A percentile compares a stretch with the other conserved stretches of the same genome.
phyloP scores from a whole-genome alignment of 768 basidiomycete species.

The Agrocybe pediades region DNA sequence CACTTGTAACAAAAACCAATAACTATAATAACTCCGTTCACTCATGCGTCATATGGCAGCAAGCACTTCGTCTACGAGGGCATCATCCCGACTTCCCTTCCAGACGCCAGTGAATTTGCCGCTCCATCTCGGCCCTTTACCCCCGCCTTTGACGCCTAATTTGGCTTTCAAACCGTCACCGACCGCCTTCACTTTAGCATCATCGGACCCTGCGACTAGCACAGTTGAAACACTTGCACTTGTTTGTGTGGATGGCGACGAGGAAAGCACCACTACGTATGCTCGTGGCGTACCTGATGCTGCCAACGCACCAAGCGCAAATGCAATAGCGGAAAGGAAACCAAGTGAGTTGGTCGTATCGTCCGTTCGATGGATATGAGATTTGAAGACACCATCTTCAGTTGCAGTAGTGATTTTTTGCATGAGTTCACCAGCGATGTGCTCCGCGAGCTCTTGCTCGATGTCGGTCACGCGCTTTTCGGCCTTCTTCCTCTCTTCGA shows the following conservation, averaged over 20 bases:
- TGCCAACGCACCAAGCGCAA: slow-evolving; percentile 37
- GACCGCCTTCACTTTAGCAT: slow-evolving; percentile 55
- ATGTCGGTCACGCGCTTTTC: slow-evolving; percentile 72
- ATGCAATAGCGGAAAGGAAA: slow-evolving; percentile 60
- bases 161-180: slow-evolving; percentile 61
- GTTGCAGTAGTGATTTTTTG: slow-evolving; percentile 17
- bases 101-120: slow-evolving; percentile 72
- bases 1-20: neutral
- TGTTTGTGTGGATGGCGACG: slow-evolving; percentile 61
- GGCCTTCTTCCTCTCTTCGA: slow-evolving; percentile 65
- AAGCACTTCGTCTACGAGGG: slow-evolving; percentile 39
- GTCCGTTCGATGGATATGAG: slow-evolving; percentile 60
- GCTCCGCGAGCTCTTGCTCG: slow-evolving; percentile 61
- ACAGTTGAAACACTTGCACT: slow-evolving; percentile 52
- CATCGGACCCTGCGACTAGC: slow-evolving; percentile 61
- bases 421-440: slow-evolving; percentile 44
- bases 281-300: slow-evolving; percentile 22
- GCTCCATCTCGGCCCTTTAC: slow-evolving; percentile 76
- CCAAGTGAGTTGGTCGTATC: slow-evolving; percentile 59
- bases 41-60: slow-evolving; percentile 18
- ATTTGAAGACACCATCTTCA: slow-evolving; percentile 35
- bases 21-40: neutral
- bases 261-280: slow-evolving; percentile 59
- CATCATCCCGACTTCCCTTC: slow-evolving; percentile 49
- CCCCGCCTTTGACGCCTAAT: slow-evolving; percentile 73